Evolutionary conservation across 495 filamentous ascomycete species (phyloP).

Genomic region (Cercophora newfieldiana): DNA sequence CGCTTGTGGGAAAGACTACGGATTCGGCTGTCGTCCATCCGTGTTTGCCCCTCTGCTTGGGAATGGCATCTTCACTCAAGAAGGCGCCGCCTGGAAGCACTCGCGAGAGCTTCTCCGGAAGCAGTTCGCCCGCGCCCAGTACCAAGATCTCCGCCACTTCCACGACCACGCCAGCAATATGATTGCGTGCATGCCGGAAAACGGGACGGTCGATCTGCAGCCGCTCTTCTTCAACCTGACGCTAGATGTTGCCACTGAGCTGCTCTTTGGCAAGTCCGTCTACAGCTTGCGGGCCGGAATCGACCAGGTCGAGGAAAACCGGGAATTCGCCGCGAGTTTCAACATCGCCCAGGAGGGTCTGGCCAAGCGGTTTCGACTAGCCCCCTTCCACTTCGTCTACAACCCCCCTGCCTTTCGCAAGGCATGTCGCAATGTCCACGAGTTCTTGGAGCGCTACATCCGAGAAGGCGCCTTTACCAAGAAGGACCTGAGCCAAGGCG

Average conservation of each 20-base stretch:
- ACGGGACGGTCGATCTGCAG: slow-evolving; percentile 44
- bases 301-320: slow-evolving; percentile 28
- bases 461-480: slow-evolving; percentile 23
- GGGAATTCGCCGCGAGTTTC: slow-evolving; percentile 40
- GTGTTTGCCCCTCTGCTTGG: slow-evolving; percentile 38
- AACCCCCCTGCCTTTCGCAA: slow-evolving; percentile 33
- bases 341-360: slow-evolving; percentile 40
- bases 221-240: slow-evolving; percentile 51
- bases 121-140: slow-evolving; percentile 54
- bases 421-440: slow-evolving; percentile 43
- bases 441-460: slow-evolving; percentile 42
- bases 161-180: slow-evolving; percentile 49
- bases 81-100: slow-evolving; percentile 34
- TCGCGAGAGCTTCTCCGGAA: slow-evolving; percentile 42
- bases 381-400: slow-evolving; percentile 41
- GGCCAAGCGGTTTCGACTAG: slow-evolving; percentile 42
- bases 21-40: slow-evolving; percentile 33
- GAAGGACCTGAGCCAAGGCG: background rate
- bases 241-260: slow-evolving; percentile 38
- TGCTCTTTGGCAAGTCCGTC: slow-evolving; percentile 43
- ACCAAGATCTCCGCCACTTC: slow-evolving; percentile 38
- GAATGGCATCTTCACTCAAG: slow-evolving; percentile 38
- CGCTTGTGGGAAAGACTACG: slow-evolving; percentile 26
- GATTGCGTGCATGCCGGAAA: slow-evolving; percentile 34
- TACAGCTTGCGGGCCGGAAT: slow-evolving; percentile 35